These are phyloP conservation scores for Mycena filopes DNA, from an alignment of 768 basidiomycete genomes.

Conservation along the genomic window DNA sequence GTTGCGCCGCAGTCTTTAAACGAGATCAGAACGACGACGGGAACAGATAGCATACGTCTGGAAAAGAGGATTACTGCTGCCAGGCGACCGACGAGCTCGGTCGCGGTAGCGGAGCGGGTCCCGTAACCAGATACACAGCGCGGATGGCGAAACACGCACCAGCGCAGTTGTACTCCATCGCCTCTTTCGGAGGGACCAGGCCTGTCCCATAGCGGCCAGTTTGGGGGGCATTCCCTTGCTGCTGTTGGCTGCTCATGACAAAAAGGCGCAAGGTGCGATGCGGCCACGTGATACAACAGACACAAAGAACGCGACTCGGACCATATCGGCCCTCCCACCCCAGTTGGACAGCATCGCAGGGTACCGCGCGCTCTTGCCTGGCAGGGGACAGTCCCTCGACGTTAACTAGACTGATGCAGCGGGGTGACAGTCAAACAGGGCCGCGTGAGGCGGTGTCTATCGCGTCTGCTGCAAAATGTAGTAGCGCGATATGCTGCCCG, in stretches of 20 bases:
- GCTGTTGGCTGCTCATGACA: conserved; percentile 15
- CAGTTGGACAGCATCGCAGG: too few relatives aligned
- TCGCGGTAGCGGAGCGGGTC: too few relatives aligned
- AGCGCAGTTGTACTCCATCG: conserved; percentile 90
- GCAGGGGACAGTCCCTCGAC: conserved; percentile 16
- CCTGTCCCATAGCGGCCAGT: conserved; percentile 20
- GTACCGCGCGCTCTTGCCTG: conserved; percentile 10
- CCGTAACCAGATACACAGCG: too few relatives aligned
- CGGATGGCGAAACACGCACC: conserved; percentile 65
- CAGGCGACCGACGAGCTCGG: too few relatives aligned
- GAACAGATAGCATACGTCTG: too few relatives aligned
- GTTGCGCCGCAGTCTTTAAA: conserved; percentile 87
- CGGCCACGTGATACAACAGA: neutral
- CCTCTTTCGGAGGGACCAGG: conserved; percentile 57
- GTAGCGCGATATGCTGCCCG: neutral
- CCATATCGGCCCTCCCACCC: too few relatives aligned
- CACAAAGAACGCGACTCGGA: too few relatives aligned
- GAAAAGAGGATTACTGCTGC: too few relatives aligned
- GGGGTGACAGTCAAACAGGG: conserved; percentile 21
- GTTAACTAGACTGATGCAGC: conserved; percentile 3
- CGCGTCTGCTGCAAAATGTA: neutral
- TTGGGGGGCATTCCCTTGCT: conserved; percentile 17
- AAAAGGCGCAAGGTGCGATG: neutral
- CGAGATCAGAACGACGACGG: conserved; percentile 16
- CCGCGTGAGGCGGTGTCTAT: conserved; percentile 23